Evolutionary conservation across 257 asterid species (phyloP).

Genomic region (Scutellaria barbata): DNA sequence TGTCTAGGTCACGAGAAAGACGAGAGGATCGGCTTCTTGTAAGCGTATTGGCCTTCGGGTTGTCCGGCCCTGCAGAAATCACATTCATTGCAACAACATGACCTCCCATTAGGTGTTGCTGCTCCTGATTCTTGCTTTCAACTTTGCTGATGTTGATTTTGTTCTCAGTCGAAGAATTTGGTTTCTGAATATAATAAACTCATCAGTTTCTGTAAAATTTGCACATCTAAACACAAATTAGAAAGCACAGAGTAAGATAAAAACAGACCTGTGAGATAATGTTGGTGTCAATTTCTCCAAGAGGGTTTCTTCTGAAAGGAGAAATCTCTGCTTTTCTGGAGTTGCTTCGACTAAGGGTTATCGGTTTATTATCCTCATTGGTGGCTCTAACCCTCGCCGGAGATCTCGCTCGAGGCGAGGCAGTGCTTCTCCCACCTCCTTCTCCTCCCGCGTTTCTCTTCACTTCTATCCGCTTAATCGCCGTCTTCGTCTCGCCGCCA

Average conservation of each 20-base stretch:
- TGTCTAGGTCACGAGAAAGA: conserved; percentile 77
- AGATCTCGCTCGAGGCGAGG: conserved; percentile 89
- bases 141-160: conserved; percentile 17
- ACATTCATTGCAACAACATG: conserved; percentile 55
- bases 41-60: conserved; percentile 42
- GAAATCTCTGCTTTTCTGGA: conserved; percentile 89
- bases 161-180: conserved; percentile 51
- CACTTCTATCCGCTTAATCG: conserved; percentile 81
- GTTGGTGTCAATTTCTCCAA: conserved; percentile 76
- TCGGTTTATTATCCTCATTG: conserved; percentile 54
- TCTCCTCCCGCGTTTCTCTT: conserved; percentile 75
- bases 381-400: conserved; percentile 67
- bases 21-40: conserved; percentile 75
- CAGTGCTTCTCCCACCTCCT: conserved; percentile 49
- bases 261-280: conserved; percentile 55
- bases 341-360: conserved; percentile 88
- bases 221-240: neutral
- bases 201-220: conserved; percentile 7
- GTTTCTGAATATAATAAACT: conserved; percentile 45
- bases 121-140: conserved; percentile 41
- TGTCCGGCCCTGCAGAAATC: conserved; percentile 54
- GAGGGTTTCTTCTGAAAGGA: conserved; percentile 83
- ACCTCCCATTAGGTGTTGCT: conserved; percentile 28
- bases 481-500: conserved; percentile 43
- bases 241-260: neutral